Conservation (phyloP, 768 basidiomycete genomes). For the Chalciporus chontae region DNA sequence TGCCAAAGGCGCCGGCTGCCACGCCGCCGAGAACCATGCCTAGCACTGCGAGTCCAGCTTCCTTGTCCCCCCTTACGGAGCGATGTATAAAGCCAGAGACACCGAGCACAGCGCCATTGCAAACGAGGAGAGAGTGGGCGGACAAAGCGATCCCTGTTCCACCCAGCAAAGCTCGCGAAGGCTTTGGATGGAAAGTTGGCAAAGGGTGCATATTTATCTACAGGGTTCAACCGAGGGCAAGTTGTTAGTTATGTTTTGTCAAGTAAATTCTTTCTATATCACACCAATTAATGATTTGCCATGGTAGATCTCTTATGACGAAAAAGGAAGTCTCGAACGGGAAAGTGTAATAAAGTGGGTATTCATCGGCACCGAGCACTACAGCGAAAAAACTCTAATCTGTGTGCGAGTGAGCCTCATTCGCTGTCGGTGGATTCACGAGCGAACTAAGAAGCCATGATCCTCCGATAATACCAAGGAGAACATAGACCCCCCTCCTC, state of each 20-base stretch:
- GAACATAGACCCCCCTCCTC: constrained; percentile 42
- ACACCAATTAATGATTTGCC: too few relatives aligned
- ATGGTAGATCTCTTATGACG: neutral
- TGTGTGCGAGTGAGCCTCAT: too few relatives aligned
- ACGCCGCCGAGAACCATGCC: constrained; percentile 52
- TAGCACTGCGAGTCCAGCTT: constrained; percentile 38
- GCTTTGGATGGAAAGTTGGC: constrained; percentile 30
- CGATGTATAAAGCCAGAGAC: constrained; percentile 61
- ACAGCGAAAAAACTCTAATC: too few relatives aligned
- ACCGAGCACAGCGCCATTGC: constrained; percentile 57
- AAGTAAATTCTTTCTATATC: too few relatives aligned
- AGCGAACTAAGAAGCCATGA: constrained; percentile 46
- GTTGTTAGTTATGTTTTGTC: too few relatives aligned
- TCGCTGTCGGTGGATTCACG: constrained; percentile 10
- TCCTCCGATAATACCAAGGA: constrained; percentile 46
- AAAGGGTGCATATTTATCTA: neutral
- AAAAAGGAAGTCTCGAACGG: neutral
- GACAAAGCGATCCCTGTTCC: constrained; percentile 51
- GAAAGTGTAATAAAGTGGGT: too few relatives aligned
- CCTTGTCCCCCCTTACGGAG: constrained; percentile 41
- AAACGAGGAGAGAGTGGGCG: constrained; percentile 47
- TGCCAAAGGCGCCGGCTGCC: constrained; percentile 33
- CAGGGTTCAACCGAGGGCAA: too few relatives aligned
- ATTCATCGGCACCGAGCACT: too few relatives aligned
- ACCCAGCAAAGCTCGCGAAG: constrained; percentile 52